These are phyloP conservation scores for Pisolithus marmoratus DNA, from an alignment of 768 basidiomycete species.

Conservation along the genomic window DNA sequence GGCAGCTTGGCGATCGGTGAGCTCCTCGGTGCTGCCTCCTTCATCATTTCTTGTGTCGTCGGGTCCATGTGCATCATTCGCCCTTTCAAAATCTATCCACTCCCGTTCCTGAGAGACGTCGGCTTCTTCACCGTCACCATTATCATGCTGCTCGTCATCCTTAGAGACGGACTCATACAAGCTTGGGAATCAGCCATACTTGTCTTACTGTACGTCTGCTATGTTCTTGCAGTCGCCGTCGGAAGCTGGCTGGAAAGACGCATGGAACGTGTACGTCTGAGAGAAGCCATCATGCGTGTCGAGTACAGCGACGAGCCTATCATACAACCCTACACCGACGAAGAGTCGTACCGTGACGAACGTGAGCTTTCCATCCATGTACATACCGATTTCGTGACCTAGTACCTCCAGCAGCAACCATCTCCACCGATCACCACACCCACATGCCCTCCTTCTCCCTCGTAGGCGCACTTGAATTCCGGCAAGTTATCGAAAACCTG, in stretches of 20 bases:
- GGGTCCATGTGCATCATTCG: conserved; percentile 98
- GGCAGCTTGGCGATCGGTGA: conserved; percentile 93
- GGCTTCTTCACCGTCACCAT: conserved; percentile 91
- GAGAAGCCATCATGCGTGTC: conserved; percentile 49
- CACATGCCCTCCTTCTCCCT: conserved; percentile 85
- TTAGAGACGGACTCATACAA: conserved; percentile 69
- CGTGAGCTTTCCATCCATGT: conserved; percentile 35
- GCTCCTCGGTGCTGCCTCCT: conserved; percentile 89
- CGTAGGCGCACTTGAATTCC: conserved; percentile 92
- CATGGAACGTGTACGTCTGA: conserved; percentile 39
- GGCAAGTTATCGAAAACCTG: conserved; percentile 81
- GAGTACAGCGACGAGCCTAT: conserved; percentile 50
- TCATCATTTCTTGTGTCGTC: conserved; percentile 94
- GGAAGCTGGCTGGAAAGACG: conserved; percentile 73
- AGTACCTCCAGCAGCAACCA: conserved; percentile 6
- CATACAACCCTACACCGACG: conserved; percentile 31
- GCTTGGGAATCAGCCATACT: conserved; percentile 70
- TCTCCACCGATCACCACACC: conserved; percentile 22
- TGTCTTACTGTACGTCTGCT: conserved; percentile 67
- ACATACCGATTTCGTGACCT: conserved; percentile 1
- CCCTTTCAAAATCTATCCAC: conserved; percentile 78
- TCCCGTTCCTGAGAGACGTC: conserved; percentile 88
- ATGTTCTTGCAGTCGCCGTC: conserved; percentile 70
- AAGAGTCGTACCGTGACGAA: conserved; percentile 57
- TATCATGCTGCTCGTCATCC: conserved; percentile 62